Evolutionary conservation across 805 yeast species (phyloP).

Genomic region (Teunomyces atbi): DNA sequence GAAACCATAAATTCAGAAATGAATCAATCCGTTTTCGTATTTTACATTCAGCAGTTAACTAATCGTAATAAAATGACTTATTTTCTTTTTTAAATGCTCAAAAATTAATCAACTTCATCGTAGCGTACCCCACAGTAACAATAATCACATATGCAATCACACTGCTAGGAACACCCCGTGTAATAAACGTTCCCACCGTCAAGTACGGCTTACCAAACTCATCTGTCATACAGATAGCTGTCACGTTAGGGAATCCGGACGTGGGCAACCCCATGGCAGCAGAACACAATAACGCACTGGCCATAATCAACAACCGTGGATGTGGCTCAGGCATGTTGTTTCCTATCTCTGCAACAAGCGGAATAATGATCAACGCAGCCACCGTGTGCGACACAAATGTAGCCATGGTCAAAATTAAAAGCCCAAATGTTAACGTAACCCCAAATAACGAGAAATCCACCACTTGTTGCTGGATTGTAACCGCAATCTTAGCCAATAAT

Average conservation of each 20-base stretch:
- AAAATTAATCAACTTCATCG: conserved; percentile 25
- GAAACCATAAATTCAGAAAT: no score
- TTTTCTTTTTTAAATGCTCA: no score
- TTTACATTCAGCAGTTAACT: no score
- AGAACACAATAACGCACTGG: conserved; percentile 39
- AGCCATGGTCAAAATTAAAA: conserved; percentile 39
- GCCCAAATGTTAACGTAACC: conserved; percentile 65
- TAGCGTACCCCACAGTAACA: conserved; percentile 40
- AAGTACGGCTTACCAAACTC: conserved; percentile 41
- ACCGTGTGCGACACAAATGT: conserved; percentile 46
- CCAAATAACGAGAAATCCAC: conserved; percentile 67
- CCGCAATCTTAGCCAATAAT: conserved; percentile 73
- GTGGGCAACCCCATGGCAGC: conserved; percentile 49
- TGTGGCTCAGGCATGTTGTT: conserved; percentile 36
- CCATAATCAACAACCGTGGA: conserved; percentile 40
- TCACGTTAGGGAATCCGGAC: conserved; percentile 45
- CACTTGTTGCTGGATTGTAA: conserved; percentile 62
- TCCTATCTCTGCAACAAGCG: conserved; percentile 42
- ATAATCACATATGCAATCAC: conserved; percentile 35
- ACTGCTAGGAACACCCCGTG: conserved; percentile 43
- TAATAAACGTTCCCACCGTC: conserved; percentile 41
- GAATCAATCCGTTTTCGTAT: no score
- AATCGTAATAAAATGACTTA: no score
- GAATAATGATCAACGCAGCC: conserved; percentile 42
- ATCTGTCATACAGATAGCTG: conserved; percentile 44